Evolutionary conservation across 192 early-diverging fungal species (phyloP).

Genomic region (Backusella westeae): DNA sequence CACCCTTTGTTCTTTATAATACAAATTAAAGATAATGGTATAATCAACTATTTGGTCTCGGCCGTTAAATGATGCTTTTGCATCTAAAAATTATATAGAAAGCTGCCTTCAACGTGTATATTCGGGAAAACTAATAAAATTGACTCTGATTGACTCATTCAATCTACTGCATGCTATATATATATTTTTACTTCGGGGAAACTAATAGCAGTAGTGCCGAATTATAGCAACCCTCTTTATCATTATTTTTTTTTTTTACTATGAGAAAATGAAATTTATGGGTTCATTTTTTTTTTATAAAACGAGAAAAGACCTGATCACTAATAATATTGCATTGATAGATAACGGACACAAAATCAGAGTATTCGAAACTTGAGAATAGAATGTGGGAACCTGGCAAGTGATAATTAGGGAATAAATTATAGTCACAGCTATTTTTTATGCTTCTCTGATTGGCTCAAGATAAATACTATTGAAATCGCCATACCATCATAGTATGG

Average conservation of each 20-base stretch:
- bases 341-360: constrained; percentile 3
- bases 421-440: not conserved
- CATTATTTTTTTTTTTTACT: not conserved
- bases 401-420: not conserved
- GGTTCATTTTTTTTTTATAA: not conserved
- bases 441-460: not conserved
- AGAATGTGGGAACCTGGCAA: not conserved
- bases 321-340: not conserved
- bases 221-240: too few relatives aligned
- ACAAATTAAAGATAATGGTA: not conserved
- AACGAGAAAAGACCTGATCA: not conserved
- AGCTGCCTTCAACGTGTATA: not conserved
- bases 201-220: too few relatives aligned
- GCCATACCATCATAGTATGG: not conserved
- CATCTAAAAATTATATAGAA: not conserved
- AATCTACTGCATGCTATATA: not conserved
- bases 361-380: constrained; percentile 1
- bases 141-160: not conserved
- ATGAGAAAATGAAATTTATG: not conserved
- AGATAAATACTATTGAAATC: not conserved
- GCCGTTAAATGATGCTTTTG: not conserved
- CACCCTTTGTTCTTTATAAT: not conserved
- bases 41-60: not conserved
- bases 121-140: not conserved
- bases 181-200: not conserved